Evolutionary conservation across 768 basidiomycete species (phyloP).

Genomic region (Clathrus columnatus): DNA sequence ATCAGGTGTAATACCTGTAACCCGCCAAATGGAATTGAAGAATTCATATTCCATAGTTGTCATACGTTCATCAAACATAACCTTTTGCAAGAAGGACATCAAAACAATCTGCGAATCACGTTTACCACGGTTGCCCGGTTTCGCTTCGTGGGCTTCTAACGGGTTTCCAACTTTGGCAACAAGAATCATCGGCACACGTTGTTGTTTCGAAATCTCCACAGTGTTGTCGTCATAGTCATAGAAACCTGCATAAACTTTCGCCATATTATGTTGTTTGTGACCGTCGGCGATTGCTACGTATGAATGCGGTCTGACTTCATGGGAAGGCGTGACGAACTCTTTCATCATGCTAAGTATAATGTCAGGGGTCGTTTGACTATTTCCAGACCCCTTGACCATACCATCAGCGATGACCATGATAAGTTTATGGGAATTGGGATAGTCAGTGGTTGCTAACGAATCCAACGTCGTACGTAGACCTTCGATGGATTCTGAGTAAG

Average conservation of each 20-base stretch:
- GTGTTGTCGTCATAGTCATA: constrained; percentile 92
- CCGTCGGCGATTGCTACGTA: constrained; percentile 99
- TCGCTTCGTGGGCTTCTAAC: constrained; percentile 75
- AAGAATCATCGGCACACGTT: constrained; percentile 90
- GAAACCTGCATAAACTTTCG: constrained; percentile 95
- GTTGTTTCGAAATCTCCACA: constrained; percentile 86
- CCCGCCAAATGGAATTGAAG: constrained; percentile 96
- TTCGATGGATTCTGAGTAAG: constrained; percentile 95
- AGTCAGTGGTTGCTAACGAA: constrained; percentile 95
- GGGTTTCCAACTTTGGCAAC: constrained; percentile 96
- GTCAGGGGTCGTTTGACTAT: constrained; percentile 82
- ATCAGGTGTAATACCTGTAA: constrained; percentile 92
- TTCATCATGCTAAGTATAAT: constrained; percentile 97
- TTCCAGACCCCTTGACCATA: constrained; percentile 95
- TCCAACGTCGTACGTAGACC: constrained; percentile 97
- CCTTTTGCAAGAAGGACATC: constrained; percentile 97
- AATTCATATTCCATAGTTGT: constrained; percentile 99
- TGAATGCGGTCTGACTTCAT: constrained; percentile 87
- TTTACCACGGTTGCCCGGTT: constrained; percentile 98
- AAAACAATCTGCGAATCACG: constrained; percentile 97
- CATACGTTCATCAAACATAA: constrained; percentile 99
- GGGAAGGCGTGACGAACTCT: constrained; percentile 69
- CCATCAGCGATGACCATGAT: constrained; percentile 96
- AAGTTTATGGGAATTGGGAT: constrained; percentile 94
- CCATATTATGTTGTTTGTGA: constrained; percentile 99